phyloP scores from a whole-genome alignment of 768 basidiomycete genomes.

The Kwoniella botswanensis region DNA sequence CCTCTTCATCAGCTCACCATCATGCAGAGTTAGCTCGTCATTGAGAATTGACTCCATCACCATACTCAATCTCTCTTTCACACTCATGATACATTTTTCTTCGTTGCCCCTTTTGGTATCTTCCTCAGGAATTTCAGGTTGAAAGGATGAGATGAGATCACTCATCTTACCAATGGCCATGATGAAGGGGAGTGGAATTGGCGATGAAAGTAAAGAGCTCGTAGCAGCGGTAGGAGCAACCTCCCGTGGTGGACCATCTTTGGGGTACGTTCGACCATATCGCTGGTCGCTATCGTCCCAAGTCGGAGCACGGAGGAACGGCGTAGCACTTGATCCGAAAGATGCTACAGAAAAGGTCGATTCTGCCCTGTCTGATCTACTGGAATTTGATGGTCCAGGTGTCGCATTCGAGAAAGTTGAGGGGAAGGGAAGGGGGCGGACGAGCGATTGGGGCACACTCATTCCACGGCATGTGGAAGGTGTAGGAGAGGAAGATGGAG shows the following conservation, averaged over 20 bases:
- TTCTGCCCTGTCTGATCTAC: not conserved
- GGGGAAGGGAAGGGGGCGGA: not conserved
- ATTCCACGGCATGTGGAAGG: not conserved
- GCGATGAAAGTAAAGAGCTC: not conserved
- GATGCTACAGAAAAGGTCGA: not conserved
- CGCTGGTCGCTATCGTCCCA: constrained; percentile 12
- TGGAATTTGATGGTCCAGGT: not conserved
- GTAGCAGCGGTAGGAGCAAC: not conserved
- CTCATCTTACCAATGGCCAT: not conserved
- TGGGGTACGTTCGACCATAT: constrained; percentile 11
- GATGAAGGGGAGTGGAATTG: not conserved
- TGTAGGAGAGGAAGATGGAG: constrained; percentile 6
- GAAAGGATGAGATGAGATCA: not conserved
- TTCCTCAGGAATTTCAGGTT: not conserved
- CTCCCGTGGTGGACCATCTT: not conserved
- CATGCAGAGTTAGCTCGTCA: not conserved
- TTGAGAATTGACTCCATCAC: not conserved
- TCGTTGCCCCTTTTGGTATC: not conserved
- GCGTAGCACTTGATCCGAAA: not conserved
- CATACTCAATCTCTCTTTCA: not conserved
- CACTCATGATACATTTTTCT: not conserved
- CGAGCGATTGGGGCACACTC: not conserved
- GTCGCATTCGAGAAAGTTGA: not conserved
- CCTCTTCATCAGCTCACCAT: not conserved
- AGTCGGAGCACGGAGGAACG: not conserved